Evolutionary conservation across 179 eudicot genomes (phyloP).

Genomic region (Actinidia polygama): DNA sequence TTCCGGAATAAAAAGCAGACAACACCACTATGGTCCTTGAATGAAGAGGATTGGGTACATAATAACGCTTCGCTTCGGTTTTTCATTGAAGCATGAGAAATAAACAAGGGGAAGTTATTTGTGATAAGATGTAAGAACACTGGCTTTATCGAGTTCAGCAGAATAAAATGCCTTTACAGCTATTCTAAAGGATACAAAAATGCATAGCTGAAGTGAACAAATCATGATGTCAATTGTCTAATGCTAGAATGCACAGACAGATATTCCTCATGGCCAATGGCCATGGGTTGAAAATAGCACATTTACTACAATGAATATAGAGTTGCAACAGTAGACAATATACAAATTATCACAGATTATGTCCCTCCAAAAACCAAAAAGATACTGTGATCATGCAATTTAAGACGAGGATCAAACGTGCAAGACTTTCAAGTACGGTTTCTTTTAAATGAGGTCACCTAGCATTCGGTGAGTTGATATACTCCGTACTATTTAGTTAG

Average conservation of each 20-base stretch:
- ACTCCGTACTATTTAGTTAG: neutral
- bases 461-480: neutral
- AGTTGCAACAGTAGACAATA: neutral
- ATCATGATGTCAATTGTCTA: conserved; percentile 6
- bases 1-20: neutral
- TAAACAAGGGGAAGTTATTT: neutral
- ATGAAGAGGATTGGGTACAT: neutral
- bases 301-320: neutral
- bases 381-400: neutral
- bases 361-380: neutral
- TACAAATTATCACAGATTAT: neutral
- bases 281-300: neutral
- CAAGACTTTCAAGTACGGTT: neutral
- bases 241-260: neutral
- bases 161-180: neutral
- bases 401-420: neutral
- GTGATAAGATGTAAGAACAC: neutral
- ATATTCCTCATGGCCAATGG: neutral
- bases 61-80: neutral
- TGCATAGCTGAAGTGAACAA: neutral
- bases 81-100: neutral
- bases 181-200: neutral
- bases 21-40: neutral
- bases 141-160: conserved; percentile 1
- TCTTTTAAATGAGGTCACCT: neutral